Conservation (phyloP, 371 early-diverging fungal genomes). For the Nematocida minor region DNA sequence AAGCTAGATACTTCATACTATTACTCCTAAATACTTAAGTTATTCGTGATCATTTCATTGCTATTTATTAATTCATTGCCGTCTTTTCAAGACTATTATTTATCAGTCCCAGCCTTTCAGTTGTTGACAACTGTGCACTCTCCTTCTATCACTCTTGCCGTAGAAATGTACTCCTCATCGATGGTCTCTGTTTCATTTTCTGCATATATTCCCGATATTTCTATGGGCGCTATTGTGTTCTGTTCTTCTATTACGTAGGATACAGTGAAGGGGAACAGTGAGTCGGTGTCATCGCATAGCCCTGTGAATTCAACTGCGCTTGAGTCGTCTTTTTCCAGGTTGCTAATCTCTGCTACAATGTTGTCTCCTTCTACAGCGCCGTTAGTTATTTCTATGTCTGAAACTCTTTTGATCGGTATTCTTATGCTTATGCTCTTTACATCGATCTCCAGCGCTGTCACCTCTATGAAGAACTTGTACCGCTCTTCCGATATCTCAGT, state of each 20-base stretch:
- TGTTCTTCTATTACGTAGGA: conserved; percentile 2
- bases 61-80: too few relatives aligned
- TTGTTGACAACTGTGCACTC: conserved; percentile 8
- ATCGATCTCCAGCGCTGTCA: conserved; percentile 6
- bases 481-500: conserved; percentile 46
- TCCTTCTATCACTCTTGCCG: conserved; percentile 14
- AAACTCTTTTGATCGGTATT: conserved; percentile 31
- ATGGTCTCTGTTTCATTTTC: neutral
- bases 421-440: neutral
- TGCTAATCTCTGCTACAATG: neutral
- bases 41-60: too few relatives aligned
- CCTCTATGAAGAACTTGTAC: conserved; percentile 49
- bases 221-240: conserved; percentile 7
- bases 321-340: conserved; percentile 1
- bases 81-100: too few relatives aligned
- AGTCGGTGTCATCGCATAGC: conserved; percentile 46
- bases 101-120: neutral
- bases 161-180: neutral
- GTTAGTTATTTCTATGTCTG: conserved; percentile 35
- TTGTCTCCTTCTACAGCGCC: conserved; percentile 7
- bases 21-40: too few relatives aligned
- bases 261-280: conserved; percentile 32
- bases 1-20: too few relatives aligned
- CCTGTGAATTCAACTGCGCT: conserved; percentile 33
- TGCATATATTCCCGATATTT: neutral